A percentile compares a stretch with the other conserved stretches of the same genome.
phyloP scores from a whole-genome alignment of 2,329 filamentous ascomycete species.

The Cytospora piceae region DNA sequence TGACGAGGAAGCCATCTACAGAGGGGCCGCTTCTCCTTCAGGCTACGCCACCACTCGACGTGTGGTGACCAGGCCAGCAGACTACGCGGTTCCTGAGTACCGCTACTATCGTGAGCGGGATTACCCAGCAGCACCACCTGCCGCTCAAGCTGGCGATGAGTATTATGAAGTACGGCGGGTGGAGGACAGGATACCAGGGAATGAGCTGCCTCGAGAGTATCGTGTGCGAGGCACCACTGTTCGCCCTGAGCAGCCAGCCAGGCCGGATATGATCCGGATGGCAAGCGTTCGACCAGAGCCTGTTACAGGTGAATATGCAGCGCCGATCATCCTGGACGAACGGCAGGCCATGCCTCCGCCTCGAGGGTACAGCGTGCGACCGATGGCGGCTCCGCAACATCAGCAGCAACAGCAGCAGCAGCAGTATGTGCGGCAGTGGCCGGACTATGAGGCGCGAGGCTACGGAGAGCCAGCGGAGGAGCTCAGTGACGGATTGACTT shows the following conservation, averaged over 20 bases:
- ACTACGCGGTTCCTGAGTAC: slow-evolving; percentile 56
- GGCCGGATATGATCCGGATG: slow-evolving; percentile 47
- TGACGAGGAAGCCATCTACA: slow-evolving; percentile 55
- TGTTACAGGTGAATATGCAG: slow-evolving; percentile 53
- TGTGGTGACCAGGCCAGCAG: slow-evolving; percentile 63
- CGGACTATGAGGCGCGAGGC: slow-evolving; percentile 25
- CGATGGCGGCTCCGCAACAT: slow-evolving; percentile 37
- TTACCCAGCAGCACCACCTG: slow-evolving; percentile 56
- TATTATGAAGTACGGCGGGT: slow-evolving; percentile 53
- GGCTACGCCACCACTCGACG: slow-evolving; percentile 53
- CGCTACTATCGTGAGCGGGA: slow-evolving; percentile 62
- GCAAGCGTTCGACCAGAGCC: slow-evolving; percentile 61
- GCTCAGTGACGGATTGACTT: slow-evolving; percentile 41
- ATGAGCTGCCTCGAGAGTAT: slow-evolving; percentile 57
- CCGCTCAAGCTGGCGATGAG: slow-evolving; percentile 45
- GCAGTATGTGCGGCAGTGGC: slow-evolving; percentile 28
- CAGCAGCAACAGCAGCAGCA: slow-evolving; percentile 4
- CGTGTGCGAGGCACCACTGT: slow-evolving; percentile 58
- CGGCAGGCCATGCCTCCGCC: slow-evolving; percentile 38
- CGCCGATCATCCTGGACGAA: slow-evolving; percentile 41
- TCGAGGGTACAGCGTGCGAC: slow-evolving; percentile 41
- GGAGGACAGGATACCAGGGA: slow-evolving; percentile 46
- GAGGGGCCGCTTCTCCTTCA: slow-evolving; percentile 55
- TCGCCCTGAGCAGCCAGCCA: slow-evolving; percentile 48
- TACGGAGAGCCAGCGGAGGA: slow-evolving; percentile 19